These are phyloP conservation scores for Trametes meyenii DNA, from an alignment of 768 basidiomycete genomes.

Conservation along the genomic window DNA sequence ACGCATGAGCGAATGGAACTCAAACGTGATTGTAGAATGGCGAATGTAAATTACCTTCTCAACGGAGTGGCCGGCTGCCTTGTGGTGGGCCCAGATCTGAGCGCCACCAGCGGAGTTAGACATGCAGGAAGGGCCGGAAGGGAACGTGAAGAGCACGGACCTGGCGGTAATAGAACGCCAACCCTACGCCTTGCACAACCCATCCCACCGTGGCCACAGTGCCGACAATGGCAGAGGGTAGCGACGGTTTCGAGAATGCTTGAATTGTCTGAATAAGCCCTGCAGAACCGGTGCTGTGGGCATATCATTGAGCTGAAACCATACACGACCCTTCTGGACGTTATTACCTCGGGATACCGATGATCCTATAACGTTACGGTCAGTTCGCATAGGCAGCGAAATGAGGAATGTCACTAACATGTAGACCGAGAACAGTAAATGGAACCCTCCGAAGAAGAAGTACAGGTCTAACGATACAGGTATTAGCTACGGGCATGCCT, in stretches of 20 bases:
- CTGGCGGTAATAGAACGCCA: slow-evolving; percentile 78
- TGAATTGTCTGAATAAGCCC: slow-evolving; percentile 93
- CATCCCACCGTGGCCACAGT: slow-evolving; percentile 84
- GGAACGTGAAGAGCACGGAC: slow-evolving; percentile 42
- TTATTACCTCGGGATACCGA: slow-evolving; percentile 83
- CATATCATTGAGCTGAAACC: not conserved
- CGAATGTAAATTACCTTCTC: slow-evolving; percentile 59
- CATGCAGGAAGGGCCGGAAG: slow-evolving; percentile 16
- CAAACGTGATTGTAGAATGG: not conserved
- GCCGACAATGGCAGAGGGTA: slow-evolving; percentile 82
- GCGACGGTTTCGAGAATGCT: slow-evolving; percentile 69
- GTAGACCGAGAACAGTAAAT: slow-evolving; percentile 90
- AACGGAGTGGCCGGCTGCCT: slow-evolving; percentile 83
- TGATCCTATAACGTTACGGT: slow-evolving; percentile 59
- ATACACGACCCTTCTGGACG: slow-evolving; percentile 30
- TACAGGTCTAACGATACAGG: slow-evolving; percentile 76
- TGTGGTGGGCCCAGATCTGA: slow-evolving; percentile 79
- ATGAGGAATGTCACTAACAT: slow-evolving; percentile 56
- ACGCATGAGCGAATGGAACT: slow-evolving; percentile 9
- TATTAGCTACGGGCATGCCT: slow-evolving; percentile 48
- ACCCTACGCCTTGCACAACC: slow-evolving; percentile 83
- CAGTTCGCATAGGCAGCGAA: not conserved
- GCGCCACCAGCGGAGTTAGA: not conserved
- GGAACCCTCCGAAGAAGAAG: slow-evolving; percentile 96
- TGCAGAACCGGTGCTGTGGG: slow-evolving; percentile 85